These are phyloP conservation scores for Penicillium concentricum DNA, from an alignment of 2,329 filamentous ascomycete species.

Conservation along the genomic window DNA sequence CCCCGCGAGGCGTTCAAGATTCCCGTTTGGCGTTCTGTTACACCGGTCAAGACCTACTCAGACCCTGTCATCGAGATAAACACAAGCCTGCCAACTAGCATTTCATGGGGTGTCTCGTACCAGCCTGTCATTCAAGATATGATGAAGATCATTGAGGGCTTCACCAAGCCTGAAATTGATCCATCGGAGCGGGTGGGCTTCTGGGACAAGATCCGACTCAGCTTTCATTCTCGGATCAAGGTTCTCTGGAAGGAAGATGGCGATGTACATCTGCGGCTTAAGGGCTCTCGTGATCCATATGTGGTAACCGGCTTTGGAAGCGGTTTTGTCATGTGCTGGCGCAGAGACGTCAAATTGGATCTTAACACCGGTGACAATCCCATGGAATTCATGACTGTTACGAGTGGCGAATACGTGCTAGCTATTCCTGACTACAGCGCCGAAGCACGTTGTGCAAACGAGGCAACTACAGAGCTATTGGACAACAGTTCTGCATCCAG, in stretches of 20 bases:
- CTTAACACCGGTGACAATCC: conserved; percentile 84
- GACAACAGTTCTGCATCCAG: conserved; percentile 63
- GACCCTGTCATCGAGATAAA: conserved; percentile 91
- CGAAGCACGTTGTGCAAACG: conserved; percentile 68
- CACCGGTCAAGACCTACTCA: conserved; percentile 94
- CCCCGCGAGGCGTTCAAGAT: conserved; percentile 70
- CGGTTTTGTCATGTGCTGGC: conserved; percentile 98
- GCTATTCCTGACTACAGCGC: conserved; percentile 92
- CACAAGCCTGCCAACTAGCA: conserved; percentile 83
- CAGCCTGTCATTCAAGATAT: conserved; percentile 98
- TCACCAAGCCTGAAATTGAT: conserved; percentile 93
- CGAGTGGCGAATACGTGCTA: conserved; percentile 91
- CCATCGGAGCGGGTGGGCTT: conserved; percentile 92
- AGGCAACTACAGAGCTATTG: conserved; percentile 49
- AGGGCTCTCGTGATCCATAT: conserved; percentile 87
- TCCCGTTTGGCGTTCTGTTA: conserved; percentile 84
- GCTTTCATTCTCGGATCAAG: conserved; percentile 86
- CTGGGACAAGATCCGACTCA: conserved; percentile 96
- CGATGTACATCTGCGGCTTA: conserved; percentile 89
- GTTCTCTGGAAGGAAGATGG: conserved; percentile 94
- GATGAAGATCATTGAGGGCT: conserved; percentile 99
- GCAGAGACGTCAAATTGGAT: conserved; percentile 85
- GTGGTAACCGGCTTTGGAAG: conserved; percentile 87
- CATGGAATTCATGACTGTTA: conserved; percentile 89
- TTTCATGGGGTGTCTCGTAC: conserved; percentile 97